These are phyloP conservation scores for Neurospora sp. DNA, from an alignment of 495 filamentous ascomycete species.

Conservation along the genomic window DNA sequence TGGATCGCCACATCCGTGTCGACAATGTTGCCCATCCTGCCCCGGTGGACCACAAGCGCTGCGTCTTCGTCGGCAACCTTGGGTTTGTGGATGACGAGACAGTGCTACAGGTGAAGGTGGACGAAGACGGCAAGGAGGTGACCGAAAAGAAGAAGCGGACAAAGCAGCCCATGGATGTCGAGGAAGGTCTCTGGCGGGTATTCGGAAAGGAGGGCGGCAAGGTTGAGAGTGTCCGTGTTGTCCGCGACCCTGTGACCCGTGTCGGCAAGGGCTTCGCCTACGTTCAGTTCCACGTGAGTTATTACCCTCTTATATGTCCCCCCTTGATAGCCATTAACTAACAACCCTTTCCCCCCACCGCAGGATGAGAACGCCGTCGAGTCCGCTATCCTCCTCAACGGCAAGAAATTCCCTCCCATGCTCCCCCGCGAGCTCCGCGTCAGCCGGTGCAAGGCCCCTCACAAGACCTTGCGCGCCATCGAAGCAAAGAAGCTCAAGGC, in stretches of 20 bases:
- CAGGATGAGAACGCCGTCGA: constrained; percentile 81
- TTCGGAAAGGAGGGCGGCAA: constrained; percentile 65
- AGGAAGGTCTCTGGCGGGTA: constrained; percentile 89
- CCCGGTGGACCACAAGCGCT: constrained; percentile 70
- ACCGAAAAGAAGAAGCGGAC: constrained; percentile 52
- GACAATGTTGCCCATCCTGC: constrained; percentile 85
- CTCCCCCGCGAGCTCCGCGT: constrained; percentile 83
- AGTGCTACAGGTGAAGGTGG: constrained; percentile 47
- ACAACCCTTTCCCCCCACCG: neutral
- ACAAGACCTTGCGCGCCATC: constrained; percentile 51
- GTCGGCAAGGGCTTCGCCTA: constrained; percentile 98
- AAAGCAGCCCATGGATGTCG: constrained; percentile 71
- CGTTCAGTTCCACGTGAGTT: constrained; percentile 71
- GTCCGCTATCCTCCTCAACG: constrained; percentile 71
- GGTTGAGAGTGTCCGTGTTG: constrained; percentile 89
- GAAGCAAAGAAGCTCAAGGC: constrained; percentile 19
- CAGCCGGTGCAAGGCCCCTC: constrained; percentile 65
- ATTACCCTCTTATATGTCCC: neutral
- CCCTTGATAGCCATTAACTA: neutral
- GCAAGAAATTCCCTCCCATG: constrained; percentile 87
- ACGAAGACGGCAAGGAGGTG: constrained; percentile 34
- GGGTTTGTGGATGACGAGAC: constrained; percentile 87
- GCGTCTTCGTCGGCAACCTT: constrained; percentile 94
- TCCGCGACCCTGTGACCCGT: constrained; percentile 77
- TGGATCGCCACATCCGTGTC: constrained; percentile 82